Evolutionary conservation across 2,329 filamentous ascomycete species (phyloP), one percentile per base, ranked within the genome.

Genomic region (Sclerotinia trifoliorum): DNA sequence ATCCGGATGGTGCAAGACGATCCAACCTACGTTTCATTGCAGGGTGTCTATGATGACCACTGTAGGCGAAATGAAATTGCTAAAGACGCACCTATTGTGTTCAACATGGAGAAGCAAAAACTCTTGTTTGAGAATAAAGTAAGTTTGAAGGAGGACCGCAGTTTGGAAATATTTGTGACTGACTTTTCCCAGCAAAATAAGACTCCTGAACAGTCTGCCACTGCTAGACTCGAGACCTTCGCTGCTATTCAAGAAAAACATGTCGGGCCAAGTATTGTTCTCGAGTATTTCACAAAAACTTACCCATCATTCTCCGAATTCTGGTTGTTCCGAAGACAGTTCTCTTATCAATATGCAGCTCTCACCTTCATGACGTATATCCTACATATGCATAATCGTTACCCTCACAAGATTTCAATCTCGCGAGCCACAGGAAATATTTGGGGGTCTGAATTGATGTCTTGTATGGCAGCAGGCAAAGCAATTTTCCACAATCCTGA

Each of bases 301-400:
- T 98, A 95, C 80, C 91, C 93, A 42, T 90, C 92, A 71, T 99
- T 92, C 79, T 88, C 91, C 57, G 94, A 97, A 75, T 97, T 98
- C 83, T 99, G 94, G 93, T 86, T 99, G 68, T 99, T 99, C 92
- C 91, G 95, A 69, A 90, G 94, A 69, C 94, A 97, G 73, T 97
- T 99, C 81, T 91, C 93, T 29, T 97, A 98, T 82, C 95, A 99
- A 80, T 89, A 97, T 70, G 94, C 95, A 26, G 88, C 94, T 1
- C 85, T 98, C 72, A 97, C 95, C 0, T 99, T 99, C 81, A 97
- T 99, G 91, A 98, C 95, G 5, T 99, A 98, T 78, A 90, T 97
- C 69, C 90, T 99, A 82, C 94, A 94, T 81, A 98, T 99, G 88
- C 93, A 94, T 78, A 93, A 93, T 78, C 91, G 95, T 42, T 97